Evolutionary conservation across 495 filamentous ascomycete genomes (phyloP).

Genomic region (Aspergillus bertholletiae): DNA sequence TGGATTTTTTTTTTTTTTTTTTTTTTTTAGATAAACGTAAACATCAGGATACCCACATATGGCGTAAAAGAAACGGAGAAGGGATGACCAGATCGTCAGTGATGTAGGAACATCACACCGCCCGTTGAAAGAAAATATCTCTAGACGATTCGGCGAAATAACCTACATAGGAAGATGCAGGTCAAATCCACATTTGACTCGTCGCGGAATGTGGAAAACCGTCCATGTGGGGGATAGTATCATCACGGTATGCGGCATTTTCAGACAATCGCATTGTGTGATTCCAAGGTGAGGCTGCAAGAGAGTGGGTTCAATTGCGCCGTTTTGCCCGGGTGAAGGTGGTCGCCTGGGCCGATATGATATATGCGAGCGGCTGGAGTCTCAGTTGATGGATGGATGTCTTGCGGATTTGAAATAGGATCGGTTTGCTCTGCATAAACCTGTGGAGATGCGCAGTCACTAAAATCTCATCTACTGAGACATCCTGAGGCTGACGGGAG

Average conservation of each 20-base stretch:
- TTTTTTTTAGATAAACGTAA: too few species aligned
- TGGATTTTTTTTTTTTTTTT: too few species aligned
- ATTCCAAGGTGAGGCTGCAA: neutral
- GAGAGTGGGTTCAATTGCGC: neutral
- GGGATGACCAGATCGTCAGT: neutral
- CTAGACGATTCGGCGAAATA: too few species aligned
- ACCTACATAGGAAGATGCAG: too few species aligned
- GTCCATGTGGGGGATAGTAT: neutral
- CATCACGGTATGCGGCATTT: neutral
- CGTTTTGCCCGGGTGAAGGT: neutral
- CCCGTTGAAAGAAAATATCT: too few species aligned
- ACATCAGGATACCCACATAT: neutral
- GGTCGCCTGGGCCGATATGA: neutral
- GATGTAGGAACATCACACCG: conserved; percentile 10
- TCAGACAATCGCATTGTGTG: neutral
- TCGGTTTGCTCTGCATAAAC: neutral
- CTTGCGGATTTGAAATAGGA: too few species aligned
- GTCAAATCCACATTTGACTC: neutral
- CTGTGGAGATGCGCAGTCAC: neutral
- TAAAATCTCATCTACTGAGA: too few species aligned
- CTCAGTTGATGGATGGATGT: too few species aligned
- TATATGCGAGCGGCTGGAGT: too few species aligned
- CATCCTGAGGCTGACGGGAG: too few species aligned
- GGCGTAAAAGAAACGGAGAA: neutral
- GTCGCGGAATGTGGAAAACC: neutral